Evolutionary conservation across 129 eudicot genomes (phyloP).

Genomic region (Apium graveolens): DNA sequence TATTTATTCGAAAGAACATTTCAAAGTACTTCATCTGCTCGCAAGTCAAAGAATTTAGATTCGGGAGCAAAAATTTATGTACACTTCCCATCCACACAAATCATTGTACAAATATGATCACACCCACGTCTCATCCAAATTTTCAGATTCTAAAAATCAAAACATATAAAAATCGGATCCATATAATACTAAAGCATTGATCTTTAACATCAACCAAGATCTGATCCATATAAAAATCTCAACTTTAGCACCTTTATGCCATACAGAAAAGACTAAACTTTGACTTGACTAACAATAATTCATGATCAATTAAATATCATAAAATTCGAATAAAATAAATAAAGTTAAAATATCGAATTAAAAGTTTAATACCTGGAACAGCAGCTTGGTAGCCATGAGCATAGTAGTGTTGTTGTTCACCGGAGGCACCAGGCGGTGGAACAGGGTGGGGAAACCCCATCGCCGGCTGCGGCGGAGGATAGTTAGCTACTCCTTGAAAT

Average conservation of each 20-base stretch:
- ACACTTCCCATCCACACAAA: not conserved
- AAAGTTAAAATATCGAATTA: not conserved
- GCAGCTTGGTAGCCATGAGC: slow-evolving; percentile 77
- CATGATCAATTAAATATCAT: not conserved
- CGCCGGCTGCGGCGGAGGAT: slow-evolving; percentile 63
- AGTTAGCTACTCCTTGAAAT: slow-evolving; percentile 73
- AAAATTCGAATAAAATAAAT: not conserved
- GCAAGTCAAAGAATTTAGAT: not conserved
- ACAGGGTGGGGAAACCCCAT: slow-evolving; percentile 83
- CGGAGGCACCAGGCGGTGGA: slow-evolving; percentile 77
- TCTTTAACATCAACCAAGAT: not conserved
- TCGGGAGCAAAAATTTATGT: not conserved
- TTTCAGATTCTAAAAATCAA: not conserved
- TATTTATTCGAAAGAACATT: not conserved
- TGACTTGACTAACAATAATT: not conserved
- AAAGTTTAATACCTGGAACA: slow-evolving; percentile 64
- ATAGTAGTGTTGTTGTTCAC: slow-evolving; percentile 37
- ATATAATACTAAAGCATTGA: not conserved
- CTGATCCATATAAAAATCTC: not conserved
- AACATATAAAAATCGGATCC: not conserved
- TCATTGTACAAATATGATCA: not conserved
- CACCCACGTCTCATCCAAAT: not conserved
- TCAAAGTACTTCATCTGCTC: not conserved
- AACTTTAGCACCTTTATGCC: not conserved
- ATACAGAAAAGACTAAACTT: not conserved